A percentile compares a stretch with the other conserved stretches of the same genome.
Evolutionary conservation across 257 asterid genomes (phyloP).

Genomic region (Agastache rugosa): DNA sequence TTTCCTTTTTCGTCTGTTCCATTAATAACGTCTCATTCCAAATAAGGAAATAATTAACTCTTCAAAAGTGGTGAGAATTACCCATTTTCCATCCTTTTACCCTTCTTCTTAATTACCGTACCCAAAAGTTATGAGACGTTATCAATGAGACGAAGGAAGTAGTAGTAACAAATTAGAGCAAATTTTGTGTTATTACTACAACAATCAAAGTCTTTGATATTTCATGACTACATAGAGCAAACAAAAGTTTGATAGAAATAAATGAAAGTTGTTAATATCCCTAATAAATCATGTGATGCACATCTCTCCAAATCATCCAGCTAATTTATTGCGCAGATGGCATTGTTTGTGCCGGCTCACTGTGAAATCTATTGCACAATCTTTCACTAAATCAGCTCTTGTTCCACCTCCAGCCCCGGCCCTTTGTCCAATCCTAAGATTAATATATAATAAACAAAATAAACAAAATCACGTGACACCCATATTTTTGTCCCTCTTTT

Average conservation of each 20-base stretch:
- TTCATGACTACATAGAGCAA: no score
- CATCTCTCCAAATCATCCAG: slow-evolving; percentile 5
- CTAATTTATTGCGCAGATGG: background rate
- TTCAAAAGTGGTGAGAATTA: no score
- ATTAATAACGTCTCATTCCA: no score
- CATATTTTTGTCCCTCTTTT: slow-evolving; percentile 26
- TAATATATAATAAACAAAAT: background rate
- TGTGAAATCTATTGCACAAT: background rate
- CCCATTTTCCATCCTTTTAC: no score
- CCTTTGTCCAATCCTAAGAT: slow-evolving; percentile 17
- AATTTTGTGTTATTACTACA: no score
- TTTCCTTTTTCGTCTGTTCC: no score
- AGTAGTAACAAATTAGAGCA: no score
- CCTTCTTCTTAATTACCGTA: no score
- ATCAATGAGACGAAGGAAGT: no score
- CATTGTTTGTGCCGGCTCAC: slow-evolving; percentile 29
- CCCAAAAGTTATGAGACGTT: no score
- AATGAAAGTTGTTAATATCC: background rate
- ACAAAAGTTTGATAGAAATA: background rate
- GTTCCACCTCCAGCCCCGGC: slow-evolving; percentile 17
- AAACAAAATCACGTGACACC: slow-evolving; percentile 33
- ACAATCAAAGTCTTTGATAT: no score
- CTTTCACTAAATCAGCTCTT: background rate
- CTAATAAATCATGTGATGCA: background rate
- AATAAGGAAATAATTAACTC: no score